These are phyloP conservation scores for Penicillium sp. DNA, from an alignment of 2,329 filamentous ascomycete species.

Conservation along the genomic window DNA sequence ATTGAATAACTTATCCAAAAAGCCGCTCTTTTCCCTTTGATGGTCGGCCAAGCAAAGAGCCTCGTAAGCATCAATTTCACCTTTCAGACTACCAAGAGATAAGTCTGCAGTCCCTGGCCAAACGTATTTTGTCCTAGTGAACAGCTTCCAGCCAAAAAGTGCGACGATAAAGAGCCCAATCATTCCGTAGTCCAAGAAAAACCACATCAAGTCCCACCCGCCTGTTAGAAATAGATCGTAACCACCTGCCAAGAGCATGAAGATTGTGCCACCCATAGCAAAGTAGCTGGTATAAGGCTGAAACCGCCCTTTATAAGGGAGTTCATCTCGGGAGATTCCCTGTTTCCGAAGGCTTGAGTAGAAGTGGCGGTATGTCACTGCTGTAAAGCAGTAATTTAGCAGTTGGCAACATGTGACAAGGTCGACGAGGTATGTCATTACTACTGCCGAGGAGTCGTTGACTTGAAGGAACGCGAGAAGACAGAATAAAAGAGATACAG, in stretches of 20 bases:
- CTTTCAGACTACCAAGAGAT: constrained; percentile 28
- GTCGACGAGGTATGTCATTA: constrained; percentile 55
- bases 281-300: constrained; percentile 75
- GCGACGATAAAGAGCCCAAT: constrained; percentile 70
- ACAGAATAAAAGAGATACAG: constrained; percentile 67
- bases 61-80: constrained; percentile 39
- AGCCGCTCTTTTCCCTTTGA: not conserved
- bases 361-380: constrained; percentile 72
- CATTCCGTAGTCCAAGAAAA: constrained; percentile 72
- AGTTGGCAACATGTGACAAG: constrained; percentile 34
- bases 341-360: constrained; percentile 69
- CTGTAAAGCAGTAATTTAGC: constrained; percentile 60
- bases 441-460: constrained; percentile 65
- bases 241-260: constrained; percentile 74
- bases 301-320: constrained; percentile 70
- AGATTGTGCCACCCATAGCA: constrained; percentile 64
- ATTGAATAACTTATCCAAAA: not conserved
- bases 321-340: constrained; percentile 66
- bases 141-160: constrained; percentile 71
- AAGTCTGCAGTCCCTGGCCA: constrained; percentile 65
- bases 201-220: constrained; percentile 68
- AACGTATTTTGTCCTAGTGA: constrained; percentile 64
- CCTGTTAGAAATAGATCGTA: constrained; percentile 73
- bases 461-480: constrained; percentile 74
- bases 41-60: not conserved